phyloP scores from a whole-genome alignment of 2,329 filamentous ascomycete genomes.

The Fusarium euwallaceae region DNA sequence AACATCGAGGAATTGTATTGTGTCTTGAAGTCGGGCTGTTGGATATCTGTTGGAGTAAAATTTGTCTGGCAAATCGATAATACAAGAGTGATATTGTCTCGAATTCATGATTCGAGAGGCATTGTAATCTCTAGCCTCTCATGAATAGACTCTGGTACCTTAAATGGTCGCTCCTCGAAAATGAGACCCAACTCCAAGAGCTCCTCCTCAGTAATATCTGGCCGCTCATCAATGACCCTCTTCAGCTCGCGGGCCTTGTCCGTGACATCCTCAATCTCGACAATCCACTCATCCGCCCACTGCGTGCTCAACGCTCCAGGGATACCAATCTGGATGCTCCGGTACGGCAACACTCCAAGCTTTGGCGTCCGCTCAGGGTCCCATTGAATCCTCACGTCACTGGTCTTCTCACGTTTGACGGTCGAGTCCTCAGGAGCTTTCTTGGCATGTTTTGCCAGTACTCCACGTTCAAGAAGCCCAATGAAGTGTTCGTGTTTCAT shows the following conservation, averaged over 20 bases:
- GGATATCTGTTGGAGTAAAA: not conserved
- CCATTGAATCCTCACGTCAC: constrained; percentile 71
- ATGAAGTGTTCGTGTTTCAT: constrained; percentile 66
- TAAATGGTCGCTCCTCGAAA: constrained; percentile 60
- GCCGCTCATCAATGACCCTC: constrained; percentile 57
- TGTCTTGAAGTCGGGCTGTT: not conserved
- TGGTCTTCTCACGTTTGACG: constrained; percentile 45
- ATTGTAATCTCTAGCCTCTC: constrained; percentile 50
- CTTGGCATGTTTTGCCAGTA: constrained; percentile 49
- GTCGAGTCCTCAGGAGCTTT: not conserved
- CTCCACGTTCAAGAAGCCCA: constrained; percentile 56
- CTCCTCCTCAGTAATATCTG: constrained; percentile 50
- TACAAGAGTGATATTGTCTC: too few species aligned
- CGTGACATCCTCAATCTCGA: constrained; percentile 70
- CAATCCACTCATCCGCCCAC: constrained; percentile 66
- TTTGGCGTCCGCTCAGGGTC: constrained; percentile 68
- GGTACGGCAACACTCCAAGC: constrained; percentile 60
- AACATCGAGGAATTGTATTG: not conserved
- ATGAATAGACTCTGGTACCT: constrained; percentile 55
- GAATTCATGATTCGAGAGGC: not conserved
- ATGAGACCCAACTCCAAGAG: constrained; percentile 56
- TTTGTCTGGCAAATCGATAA: not conserved
- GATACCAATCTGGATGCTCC: constrained; percentile 74
- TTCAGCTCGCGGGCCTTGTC: constrained; percentile 64
- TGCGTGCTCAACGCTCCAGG: constrained; percentile 57